phyloP scores from a whole-genome alignment of 768 basidiomycete species.

The Mycena amicta region DNA sequence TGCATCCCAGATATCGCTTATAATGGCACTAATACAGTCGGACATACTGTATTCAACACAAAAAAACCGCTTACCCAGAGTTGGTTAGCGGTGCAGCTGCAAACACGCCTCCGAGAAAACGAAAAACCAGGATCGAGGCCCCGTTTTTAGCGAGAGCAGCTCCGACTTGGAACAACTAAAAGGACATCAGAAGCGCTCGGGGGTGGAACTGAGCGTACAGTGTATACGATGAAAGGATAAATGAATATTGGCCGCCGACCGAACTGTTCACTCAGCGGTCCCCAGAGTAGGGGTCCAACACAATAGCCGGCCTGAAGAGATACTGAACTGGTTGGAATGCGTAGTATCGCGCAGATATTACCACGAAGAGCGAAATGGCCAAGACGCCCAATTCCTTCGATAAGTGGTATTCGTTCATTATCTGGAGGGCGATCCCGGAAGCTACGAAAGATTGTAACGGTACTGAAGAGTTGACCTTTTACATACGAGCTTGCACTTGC shows the following conservation, averaged over 20 bases:
- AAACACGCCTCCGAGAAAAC: slow-evolving; percentile 72
- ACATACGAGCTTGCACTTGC: slow-evolving; percentile 59
- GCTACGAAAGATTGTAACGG: slow-evolving; percentile 31
- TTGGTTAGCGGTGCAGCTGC: slow-evolving; percentile 72
- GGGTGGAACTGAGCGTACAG: slow-evolving; percentile 35
- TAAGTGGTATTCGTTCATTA: slow-evolving; percentile 52
- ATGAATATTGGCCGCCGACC: slow-evolving; percentile 66
- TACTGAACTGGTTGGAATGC: neutral
- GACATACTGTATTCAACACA: too few relatives aligned
- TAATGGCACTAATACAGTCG: slow-evolving; percentile 51
- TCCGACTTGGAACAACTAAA: slow-evolving; percentile 62
- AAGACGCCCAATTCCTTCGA: slow-evolving; percentile 54
- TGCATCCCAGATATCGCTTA: slow-evolving; percentile 66
- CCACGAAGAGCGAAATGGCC: slow-evolving; percentile 62
- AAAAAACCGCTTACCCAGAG: slow-evolving; percentile 48
- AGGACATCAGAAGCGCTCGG: neutral
- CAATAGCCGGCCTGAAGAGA: slow-evolving; percentile 53
- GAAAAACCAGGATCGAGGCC: slow-evolving; percentile 63
- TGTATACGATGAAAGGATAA: slow-evolving; percentile 56
- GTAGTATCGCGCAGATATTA: neutral
- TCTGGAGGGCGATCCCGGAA: slow-evolving; percentile 45
- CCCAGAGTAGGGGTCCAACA: slow-evolving; percentile 62
- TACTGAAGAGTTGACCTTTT: too few relatives aligned
- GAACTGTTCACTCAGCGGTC: slow-evolving; percentile 48
- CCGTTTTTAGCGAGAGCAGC: slow-evolving; percentile 64